Conservation (phyloP, 768 basidiomycete genomes). For the Tricholoma saponaceum region DNA sequence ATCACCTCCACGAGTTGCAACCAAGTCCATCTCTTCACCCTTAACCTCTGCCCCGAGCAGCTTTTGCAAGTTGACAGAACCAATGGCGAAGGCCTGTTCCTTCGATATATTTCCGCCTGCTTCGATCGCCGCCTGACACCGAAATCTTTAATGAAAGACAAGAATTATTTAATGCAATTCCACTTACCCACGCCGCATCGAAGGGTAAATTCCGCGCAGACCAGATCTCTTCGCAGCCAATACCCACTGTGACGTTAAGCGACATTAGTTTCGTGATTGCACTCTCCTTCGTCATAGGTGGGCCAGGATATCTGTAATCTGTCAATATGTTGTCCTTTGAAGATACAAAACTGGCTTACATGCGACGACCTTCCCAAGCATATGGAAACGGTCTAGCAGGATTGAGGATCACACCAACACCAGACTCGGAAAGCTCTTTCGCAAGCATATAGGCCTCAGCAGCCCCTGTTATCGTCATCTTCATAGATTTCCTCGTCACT, state of each 20-base stretch:
- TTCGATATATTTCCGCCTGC: slow-evolving; percentile 34
- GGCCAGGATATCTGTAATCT: slow-evolving; percentile 54
- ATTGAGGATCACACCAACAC: slow-evolving; percentile 44
- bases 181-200: slow-evolving; percentile 76
- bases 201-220: slow-evolving; percentile 73
- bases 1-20: slow-evolving; percentile 53
- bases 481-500: slow-evolving; percentile 37
- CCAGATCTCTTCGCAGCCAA: slow-evolving; percentile 65
- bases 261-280: slow-evolving; percentile 56
- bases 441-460: slow-evolving; percentile 69
- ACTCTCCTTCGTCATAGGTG: slow-evolving; percentile 56
- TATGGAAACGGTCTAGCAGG: slow-evolving; percentile 69
- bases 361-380: slow-evolving; percentile 65
- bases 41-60: slow-evolving; percentile 32
- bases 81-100: slow-evolving; percentile 42
- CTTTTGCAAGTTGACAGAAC: slow-evolving; percentile 41
- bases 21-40: slow-evolving; percentile 45
- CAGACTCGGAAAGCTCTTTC: slow-evolving; percentile 51
- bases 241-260: slow-evolving; percentile 68
- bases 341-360: slow-evolving; percentile 36
- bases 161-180: neutral
- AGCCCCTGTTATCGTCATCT: slow-evolving; percentile 61
- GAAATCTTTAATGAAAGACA: neutral
- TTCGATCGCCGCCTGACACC: slow-evolving; percentile 40
- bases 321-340: slow-evolving; percentile 1